Evolutionary conservation across 305 asterid genomes (phyloP).

Genomic region (Fraxinus angustifolia): DNA sequence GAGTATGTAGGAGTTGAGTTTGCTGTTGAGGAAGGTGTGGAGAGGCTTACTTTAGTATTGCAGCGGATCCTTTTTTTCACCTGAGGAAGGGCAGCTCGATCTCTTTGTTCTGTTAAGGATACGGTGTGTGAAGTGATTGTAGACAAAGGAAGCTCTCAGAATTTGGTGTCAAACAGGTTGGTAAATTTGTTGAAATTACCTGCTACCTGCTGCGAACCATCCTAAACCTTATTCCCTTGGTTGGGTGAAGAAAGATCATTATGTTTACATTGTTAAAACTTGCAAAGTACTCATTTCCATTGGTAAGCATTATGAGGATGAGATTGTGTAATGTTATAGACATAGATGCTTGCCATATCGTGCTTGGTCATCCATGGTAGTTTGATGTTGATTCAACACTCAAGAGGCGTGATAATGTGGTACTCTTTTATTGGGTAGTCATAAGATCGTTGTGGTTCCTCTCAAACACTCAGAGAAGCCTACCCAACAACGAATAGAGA

Average conservation of each 20-base stretch:
- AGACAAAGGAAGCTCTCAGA: too few relatives aligned
- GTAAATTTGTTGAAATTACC: not conserved
- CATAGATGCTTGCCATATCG: not conserved
- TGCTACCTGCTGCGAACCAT: not conserved
- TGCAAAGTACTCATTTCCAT: not conserved
- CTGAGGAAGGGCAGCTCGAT: too few relatives aligned
- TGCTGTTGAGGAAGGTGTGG: not conserved
- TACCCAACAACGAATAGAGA: not conserved
- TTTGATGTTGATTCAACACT: not conserved
- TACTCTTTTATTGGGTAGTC: not conserved
- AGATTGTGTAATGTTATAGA: too few relatives aligned
- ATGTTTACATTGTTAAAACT: not conserved
- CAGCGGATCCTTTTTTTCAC: not conserved
- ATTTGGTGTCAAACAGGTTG: not conserved
- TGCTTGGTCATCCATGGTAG: not conserved
- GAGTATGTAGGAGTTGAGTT: not conserved
- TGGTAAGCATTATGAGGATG: not conserved
- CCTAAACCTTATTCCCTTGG: not conserved
- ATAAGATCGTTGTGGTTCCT: not conserved
- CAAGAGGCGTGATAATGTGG: not conserved
- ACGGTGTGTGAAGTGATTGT: too few relatives aligned
- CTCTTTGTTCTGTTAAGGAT: too few relatives aligned
- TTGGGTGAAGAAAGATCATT: not conserved
- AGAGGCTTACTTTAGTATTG: not conserved
- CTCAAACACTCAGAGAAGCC: not conserved